Percentiles rank a stretch among this genome's conserved stretches.
Conservation (phyloP, 805 yeast genomes). For the Wickerhamiella parazyma region DNA sequence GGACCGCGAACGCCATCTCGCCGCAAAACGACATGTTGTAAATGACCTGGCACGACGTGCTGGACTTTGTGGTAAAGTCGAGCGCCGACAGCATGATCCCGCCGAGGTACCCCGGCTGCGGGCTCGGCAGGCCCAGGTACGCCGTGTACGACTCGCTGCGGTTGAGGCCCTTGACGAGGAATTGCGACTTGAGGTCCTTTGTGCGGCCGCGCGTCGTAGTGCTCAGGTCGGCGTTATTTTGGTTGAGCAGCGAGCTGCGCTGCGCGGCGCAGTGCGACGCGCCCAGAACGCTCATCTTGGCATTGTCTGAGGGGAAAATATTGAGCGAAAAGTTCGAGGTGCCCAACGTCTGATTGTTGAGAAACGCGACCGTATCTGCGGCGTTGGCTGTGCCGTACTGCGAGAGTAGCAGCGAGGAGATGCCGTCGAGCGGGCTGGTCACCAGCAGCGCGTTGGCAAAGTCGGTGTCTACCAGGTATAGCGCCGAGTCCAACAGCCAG, state of each 20-base stretch:
- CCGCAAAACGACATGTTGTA: slow-evolving; percentile 65
- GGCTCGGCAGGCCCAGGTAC: slow-evolving; percentile 32
- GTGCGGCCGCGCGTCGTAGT: slow-evolving; percentile 35
- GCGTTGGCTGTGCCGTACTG: background rate
- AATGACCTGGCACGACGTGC: slow-evolving; percentile 53
- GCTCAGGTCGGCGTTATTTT: slow-evolving; percentile 23
- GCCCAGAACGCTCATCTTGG: slow-evolving; percentile 25
- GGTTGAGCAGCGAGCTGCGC: slow-evolving; percentile 34
- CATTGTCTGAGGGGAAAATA: background rate
- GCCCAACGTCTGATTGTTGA: slow-evolving; percentile 5
- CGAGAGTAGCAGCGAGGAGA: slow-evolving; percentile 9
- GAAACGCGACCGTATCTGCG: background rate
- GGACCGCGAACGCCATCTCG: slow-evolving; percentile 79
- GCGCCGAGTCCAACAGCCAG: slow-evolving; percentile 11
- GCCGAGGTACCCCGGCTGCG: slow-evolving; percentile 28
- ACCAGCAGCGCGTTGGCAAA: slow-evolving; percentile 50
- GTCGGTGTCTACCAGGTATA: slow-evolving; percentile 55
- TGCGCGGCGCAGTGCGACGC: slow-evolving; percentile 61
- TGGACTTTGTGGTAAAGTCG: slow-evolving; percentile 39
- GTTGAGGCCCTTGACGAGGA: slow-evolving; percentile 48
- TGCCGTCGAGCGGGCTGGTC: slow-evolving; percentile 26
- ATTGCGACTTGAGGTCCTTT: slow-evolving; percentile 38
- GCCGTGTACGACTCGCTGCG: slow-evolving; percentile 50
- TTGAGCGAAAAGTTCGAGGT: slow-evolving; percentile 20
- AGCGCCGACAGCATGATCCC: slow-evolving; percentile 50